Evolutionary conservation across 345 rosid species (phyloP).

Genomic region (Angophora floribunda): DNA sequence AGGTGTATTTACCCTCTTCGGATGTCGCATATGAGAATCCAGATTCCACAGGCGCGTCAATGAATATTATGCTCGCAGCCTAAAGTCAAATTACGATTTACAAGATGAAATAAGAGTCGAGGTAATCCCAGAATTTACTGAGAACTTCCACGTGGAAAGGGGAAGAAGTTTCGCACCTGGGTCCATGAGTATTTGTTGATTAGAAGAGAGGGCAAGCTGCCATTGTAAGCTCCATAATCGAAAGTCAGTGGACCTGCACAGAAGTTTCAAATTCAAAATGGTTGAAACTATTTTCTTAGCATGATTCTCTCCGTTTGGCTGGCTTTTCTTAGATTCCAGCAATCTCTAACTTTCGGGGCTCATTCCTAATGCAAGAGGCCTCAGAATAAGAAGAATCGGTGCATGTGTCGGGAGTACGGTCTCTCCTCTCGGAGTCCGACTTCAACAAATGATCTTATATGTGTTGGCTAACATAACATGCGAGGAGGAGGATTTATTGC

Average conservation of each 20-base stretch:
- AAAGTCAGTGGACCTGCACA: constrained; percentile 21
- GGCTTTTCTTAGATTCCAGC: neutral
- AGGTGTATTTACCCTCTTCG: neutral
- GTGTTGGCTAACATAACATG: neutral
- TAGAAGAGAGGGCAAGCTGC: constrained; percentile 11
- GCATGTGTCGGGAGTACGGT: neutral
- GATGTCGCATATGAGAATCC: constrained; percentile 24
- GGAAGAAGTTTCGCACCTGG: neutral
- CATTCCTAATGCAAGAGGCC: neutral
- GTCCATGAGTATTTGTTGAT: constrained; percentile 22
- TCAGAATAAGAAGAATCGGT: neutral
- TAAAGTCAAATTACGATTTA: neutral
- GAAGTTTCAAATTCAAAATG: neutral
- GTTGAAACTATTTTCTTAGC: neutral
- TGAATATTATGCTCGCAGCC: constrained; percentile 29
- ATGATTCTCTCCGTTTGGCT: neutral
- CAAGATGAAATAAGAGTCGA: neutral
- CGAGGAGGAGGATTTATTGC: neutral
- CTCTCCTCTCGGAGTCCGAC: neutral
- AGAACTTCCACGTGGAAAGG: neutral
- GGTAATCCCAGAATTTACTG: neutral
- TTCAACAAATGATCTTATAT: neutral
- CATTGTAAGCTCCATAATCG: constrained; percentile 2
- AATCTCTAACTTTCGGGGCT: neutral
- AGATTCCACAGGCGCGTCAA: constrained; percentile 27